Evolutionary conservation across 768 basidiomycete species (phyloP).

Genomic region (Cyathus striatus): DNA sequence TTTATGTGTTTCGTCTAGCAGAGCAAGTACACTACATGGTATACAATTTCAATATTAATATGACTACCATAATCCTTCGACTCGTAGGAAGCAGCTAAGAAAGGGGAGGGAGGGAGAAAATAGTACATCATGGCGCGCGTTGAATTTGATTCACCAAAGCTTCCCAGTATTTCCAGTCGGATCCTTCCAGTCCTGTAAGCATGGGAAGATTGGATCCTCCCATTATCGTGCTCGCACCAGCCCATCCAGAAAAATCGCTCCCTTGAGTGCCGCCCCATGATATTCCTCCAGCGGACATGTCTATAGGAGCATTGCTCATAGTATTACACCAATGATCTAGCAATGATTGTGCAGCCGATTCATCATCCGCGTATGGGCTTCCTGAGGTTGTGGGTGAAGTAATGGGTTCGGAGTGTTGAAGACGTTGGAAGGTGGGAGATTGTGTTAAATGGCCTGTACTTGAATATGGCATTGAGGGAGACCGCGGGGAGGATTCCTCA

Average conservation of each 20-base stretch:
- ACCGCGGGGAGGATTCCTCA: conserved; percentile 17
- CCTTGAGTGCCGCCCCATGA: conserved; percentile 60
- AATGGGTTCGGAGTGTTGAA: conserved; percentile 49
- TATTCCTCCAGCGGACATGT: conserved; percentile 42
- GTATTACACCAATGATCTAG: conserved; percentile 84
- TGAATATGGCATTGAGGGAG: conserved; percentile 22
- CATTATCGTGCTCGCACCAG: conserved; percentile 35
- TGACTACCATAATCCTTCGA: too few species aligned
- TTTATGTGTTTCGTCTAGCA: too few species aligned
- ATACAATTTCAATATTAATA: too few species aligned
- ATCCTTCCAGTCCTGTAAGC: conserved; percentile 49
- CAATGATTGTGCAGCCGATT: conserved; percentile 69
- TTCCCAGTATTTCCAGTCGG: conserved; percentile 82
- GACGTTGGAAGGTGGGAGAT: conserved; percentile 55
- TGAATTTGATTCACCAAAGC: conserved; percentile 63
- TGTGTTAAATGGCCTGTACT: conserved; percentile 25
- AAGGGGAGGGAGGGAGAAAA: too few species aligned
- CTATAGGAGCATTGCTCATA: conserved; percentile 62
- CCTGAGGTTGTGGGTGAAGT: conserved; percentile 59
- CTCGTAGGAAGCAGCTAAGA: too few species aligned
- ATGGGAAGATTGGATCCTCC: conserved; percentile 38
- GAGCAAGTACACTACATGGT: too few species aligned
- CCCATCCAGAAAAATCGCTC: conserved; percentile 58
- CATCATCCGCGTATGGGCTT: conserved; percentile 73
- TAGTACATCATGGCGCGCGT: too few species aligned